Percentiles rank a stretch among this genome's conserved stretches.
Evolutionary conservation across 352 stramenopile species (phyloP).

Genomic region (Blastocystis sp.): DNA sequence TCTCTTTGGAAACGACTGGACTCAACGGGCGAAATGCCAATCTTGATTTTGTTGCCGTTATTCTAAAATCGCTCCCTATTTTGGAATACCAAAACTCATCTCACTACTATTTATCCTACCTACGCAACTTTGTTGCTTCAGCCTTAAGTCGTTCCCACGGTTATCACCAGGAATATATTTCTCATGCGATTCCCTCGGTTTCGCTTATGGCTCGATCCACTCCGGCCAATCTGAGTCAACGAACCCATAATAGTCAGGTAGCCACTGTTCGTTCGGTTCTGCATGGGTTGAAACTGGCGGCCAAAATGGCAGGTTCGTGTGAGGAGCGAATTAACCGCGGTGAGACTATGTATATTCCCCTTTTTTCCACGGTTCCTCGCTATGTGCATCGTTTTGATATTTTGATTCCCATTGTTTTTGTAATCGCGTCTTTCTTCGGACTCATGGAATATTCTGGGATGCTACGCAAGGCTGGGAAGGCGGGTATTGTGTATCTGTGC

Average conservation of each 20-base stretch:
- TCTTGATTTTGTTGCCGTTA: conserved; percentile 16
- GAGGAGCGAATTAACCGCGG: neutral
- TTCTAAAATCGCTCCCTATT: neutral
- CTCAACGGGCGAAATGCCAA: neutral
- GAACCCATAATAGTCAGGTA: neutral
- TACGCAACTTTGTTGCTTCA: neutral
- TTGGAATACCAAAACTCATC: neutral
- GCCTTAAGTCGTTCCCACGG: neutral
- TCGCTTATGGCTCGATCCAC: neutral
- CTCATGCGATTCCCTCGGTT: conserved; percentile 26
- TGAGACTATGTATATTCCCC: neutral
- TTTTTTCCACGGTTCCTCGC: neutral
- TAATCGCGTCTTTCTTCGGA: neutral
- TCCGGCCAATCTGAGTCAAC: neutral
- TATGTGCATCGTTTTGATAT: neutral
- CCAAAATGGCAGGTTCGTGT: neutral
- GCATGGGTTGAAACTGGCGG: neutral
- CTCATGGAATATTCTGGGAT: neutral
- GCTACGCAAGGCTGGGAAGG: neutral
- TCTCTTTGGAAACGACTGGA: neutral
- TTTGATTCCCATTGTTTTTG: neutral
- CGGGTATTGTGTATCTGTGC: neutral
- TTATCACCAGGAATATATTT: neutral
- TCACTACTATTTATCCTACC: neutral
- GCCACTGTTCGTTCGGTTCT: neutral